phyloP scores from a whole-genome alignment of 306 rosid species.

The Mucuna pruriens region DNA sequence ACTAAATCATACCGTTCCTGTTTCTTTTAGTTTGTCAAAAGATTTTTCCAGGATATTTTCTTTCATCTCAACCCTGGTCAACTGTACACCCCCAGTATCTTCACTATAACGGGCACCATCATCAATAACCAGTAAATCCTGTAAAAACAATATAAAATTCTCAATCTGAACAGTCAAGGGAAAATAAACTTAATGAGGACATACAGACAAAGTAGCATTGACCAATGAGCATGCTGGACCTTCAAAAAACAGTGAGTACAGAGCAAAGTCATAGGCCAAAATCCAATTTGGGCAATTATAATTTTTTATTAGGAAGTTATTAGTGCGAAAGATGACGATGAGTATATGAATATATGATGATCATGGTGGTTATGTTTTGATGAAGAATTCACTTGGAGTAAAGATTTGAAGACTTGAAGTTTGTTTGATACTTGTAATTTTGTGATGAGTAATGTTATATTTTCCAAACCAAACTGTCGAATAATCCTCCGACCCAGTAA shows the following conservation, averaged over 20 bases:
- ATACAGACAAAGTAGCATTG: background rate
- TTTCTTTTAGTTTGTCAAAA: slow-evolving; percentile 75
- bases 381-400: too few relatives aligned
- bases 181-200: background rate
- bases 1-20: slow-evolving; percentile 68
- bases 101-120: slow-evolving; percentile 45
- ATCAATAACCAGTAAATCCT: slow-evolving; percentile 64
- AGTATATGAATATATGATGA: too few relatives aligned
- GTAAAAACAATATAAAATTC: slow-evolving; percentile 35
- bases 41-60: slow-evolving; percentile 75
- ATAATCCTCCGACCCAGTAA: too few relatives aligned
- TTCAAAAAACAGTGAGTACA: slow-evolving; percentile 3
- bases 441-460: too few relatives aligned
- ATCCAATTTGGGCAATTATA: background rate
- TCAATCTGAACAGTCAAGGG: slow-evolving; percentile 21
- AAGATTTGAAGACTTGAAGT: too few relatives aligned
- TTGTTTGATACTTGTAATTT: too few relatives aligned
- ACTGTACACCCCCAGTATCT: slow-evolving; percentile 49
- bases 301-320: background rate
- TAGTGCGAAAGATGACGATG: too few relatives aligned
- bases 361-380: too few relatives aligned
- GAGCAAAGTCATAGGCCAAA: background rate
- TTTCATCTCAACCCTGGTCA: slow-evolving; percentile 67
- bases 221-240: slow-evolving; percentile 24
- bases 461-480: too few relatives aligned